Evolutionary conservation across 768 basidiomycete species (phyloP).

Genomic region (Mycena filopes): DNA sequence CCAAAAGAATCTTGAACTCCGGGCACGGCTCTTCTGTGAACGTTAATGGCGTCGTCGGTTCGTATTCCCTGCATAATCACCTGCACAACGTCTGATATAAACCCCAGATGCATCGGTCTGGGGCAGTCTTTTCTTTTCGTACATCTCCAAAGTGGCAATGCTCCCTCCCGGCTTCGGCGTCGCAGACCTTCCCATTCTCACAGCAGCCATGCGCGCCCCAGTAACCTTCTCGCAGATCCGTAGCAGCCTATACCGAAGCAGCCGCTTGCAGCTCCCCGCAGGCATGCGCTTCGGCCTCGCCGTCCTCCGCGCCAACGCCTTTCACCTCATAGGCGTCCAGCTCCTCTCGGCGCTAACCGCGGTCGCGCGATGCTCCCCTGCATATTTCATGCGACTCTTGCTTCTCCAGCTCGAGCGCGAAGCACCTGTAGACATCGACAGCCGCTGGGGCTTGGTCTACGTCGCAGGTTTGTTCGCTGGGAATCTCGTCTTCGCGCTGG

Average conservation of each 20-base stretch:
- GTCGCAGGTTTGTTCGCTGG: conserved; percentile 10
- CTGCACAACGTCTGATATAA: not conserved
- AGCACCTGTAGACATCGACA: too few species aligned
- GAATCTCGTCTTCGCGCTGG: conserved; percentile 4
- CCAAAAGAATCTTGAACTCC: not conserved
- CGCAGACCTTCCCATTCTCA: conserved; percentile 17
- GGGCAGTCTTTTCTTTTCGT: conserved; percentile 13
- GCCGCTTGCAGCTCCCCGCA: not conserved
- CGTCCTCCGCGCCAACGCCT: not conserved
- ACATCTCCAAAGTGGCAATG: conserved; percentile 6
- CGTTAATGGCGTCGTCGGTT: conserved; percentile 19
- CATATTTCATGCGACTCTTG: conserved; percentile 12
- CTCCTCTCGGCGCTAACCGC: conserved; percentile 5
- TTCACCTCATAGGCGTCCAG: not conserved
- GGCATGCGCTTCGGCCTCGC: conserved; percentile 17
- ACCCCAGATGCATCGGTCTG: conserved; percentile 9
- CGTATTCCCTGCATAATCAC: not conserved
- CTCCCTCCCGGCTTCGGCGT: conserved; percentile 17
- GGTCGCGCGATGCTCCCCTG: conserved; percentile 2
- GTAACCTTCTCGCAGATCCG: conserved; percentile 16
- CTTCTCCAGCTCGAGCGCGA: conserved; percentile 4
- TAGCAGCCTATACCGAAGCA: not conserved
- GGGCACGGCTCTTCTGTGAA: not conserved
- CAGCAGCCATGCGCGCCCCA: conserved; percentile 6
- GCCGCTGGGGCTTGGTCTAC: conserved; percentile 11